Evolutionary conservation across 116 monocot genomes (phyloP).

Genomic region (Phalaenopsis hybrid): DNA sequence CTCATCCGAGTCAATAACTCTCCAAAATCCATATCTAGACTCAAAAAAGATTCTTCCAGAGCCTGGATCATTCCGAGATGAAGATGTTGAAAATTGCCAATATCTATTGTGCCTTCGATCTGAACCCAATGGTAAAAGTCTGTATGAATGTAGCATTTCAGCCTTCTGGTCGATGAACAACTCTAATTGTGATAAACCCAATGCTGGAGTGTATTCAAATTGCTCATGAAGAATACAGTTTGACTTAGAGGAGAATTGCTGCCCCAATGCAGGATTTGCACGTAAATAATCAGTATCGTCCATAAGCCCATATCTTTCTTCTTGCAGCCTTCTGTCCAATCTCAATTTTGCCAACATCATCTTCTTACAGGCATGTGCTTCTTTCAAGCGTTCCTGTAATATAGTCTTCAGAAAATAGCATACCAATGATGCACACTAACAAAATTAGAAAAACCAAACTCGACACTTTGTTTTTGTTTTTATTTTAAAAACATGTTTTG

Average conservation of each 20-base stretch:
- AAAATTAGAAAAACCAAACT: not conserved
- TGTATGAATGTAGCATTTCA: conserved; percentile 28
- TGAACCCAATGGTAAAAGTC: conserved; percentile 30
- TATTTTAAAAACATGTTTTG: no score
- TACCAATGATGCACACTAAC: no score
- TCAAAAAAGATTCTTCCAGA: conserved; percentile 50
- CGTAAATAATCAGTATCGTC: not conserved
- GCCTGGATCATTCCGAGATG: conserved; percentile 37
- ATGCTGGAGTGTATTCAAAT: not conserved
- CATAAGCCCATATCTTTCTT: conserved; percentile 10
- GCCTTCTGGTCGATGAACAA: conserved; percentile 24
- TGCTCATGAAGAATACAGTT: not conserved
- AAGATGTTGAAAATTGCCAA: conserved; percentile 19
- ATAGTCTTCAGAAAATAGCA: not conserved
- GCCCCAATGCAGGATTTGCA: conserved; percentile 8
- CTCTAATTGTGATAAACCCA: conserved; percentile 24
- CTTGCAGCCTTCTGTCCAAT: conserved; percentile 27
- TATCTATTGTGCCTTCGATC: conserved; percentile 40
- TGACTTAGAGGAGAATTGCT: not conserved
- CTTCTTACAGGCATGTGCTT: conserved; percentile 29
- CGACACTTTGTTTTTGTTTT: no score
- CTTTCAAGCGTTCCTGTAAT: conserved; percentile 34
- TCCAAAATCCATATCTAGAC: conserved; percentile 46
- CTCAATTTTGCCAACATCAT: conserved; percentile 35
- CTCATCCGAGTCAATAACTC: conserved; percentile 48